Base-by-base conservation (phyloP, 2,329 filamentous ascomycete species). In the Fusarium duplospermum region DNA sequence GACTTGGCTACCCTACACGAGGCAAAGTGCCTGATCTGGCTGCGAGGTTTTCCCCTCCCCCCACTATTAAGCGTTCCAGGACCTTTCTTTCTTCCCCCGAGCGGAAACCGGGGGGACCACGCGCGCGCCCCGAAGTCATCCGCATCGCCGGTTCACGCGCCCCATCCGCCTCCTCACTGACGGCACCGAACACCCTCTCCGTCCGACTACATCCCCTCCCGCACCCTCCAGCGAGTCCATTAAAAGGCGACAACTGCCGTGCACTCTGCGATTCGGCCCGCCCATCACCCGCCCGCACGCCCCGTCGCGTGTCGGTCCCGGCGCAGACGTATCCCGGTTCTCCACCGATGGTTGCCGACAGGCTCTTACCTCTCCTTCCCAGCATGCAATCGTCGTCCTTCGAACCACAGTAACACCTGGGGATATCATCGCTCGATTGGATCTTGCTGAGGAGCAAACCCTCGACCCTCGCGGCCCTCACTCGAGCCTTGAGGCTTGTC, bases 71-170 rank as follows among this genome's bases (percentile, higher is more conserved):
- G 69, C 62, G 62, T 74, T 72, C 64, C 64, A 70, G 65, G 50
- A 63, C 64, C 36, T 66, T n/a, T 47, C 61, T 62, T 59, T 40
- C 52, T 62, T 72, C 59, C 65, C 65, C 62, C 62, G 72, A 74
- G 64, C 66, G 72, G 69, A 67, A 73, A 73, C 58, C 66, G 70
- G 72, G 71, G 60, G 71, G 71, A 74, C 73, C 77, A 74, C 61
- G 64, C 77, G 70, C 76, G 75, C 75, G 58, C 76, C 76, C 77
- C 77, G 77, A 79, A 78, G 77, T 79, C 77, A 79, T 79, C 77
- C 77, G 77, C 76, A 79, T 77, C 77, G 73, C 76, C 76, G 77
- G 77, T 66, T 71, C 77, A 79, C 77, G 77, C 77, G 77, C 76
- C 73, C 66, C 64, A 77, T 68, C 67, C 66, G 59, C 67, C 69